Base-by-base conservation (phyloP, 1,284 basidiomycete species). In the Rhodotorula sp. region DNA sequence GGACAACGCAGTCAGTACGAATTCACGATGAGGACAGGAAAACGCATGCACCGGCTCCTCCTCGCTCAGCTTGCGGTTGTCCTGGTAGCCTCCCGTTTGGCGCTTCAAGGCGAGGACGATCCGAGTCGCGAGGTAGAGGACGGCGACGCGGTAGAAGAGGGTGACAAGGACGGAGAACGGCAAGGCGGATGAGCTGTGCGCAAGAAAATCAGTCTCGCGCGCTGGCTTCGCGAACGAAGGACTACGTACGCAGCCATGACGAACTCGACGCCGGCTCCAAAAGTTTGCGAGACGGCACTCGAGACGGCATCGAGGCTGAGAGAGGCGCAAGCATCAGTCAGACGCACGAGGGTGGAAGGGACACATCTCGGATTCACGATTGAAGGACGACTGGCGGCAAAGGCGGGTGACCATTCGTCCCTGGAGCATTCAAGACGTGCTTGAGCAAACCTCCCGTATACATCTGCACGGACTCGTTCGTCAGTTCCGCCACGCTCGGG, bases 241-340 rank as follows among this genome's bases (percentile, higher is more conserved):
- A 10, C 4, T 4, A 59, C 72, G 13, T 55, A 76, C 70, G 74
- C 74, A 0, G 76, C 75, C 27, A 69, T 63, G 24, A 77, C 72
- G 34, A 78, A 78, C 60, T 78, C 76, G 49, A 78, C 72, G 29
- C 74, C 74, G 4, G 77, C 76, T 2, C 76, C 77, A 19, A 77
- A 73, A 5, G 74, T 78, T 54, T 74, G 70, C 22, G 53, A 60
- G 2, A 64, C 68, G 24, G 71, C 63, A 10, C 64, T 68, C 15
- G 64, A 68, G 44, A 75, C 48, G 1, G 67, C 67, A 46, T 72
- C 68, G 10, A 75, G 60, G 29, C 60, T 61, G 60, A 20, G 4
- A 2, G 19, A 34, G 10, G 7, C 36, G 2, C 36, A 7, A 9
- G 19, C 6, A 52, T 53, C 34, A 49, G 39, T 53, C n/a, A 8